Conservation (phyloP, 768 basidiomycete species). For the Suillus tomentosus region DNA sequence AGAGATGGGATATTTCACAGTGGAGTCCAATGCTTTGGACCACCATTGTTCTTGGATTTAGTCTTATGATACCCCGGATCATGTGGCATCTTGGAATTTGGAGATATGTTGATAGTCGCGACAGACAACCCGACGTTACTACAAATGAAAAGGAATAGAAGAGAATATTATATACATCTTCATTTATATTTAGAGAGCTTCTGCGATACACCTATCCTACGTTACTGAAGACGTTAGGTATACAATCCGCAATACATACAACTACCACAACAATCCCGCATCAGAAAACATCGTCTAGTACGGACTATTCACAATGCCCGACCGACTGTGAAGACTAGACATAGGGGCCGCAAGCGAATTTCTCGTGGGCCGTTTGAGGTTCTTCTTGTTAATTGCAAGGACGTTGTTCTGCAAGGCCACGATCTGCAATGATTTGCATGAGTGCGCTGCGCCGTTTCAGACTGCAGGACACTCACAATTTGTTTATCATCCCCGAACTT, state of each 20-base stretch:
- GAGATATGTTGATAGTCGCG: constrained; percentile 68
- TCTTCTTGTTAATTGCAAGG: constrained; percentile 91
- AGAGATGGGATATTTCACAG: constrained; percentile 56
- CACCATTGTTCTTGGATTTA: constrained; percentile 62
- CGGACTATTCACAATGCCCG: constrained; percentile 69
- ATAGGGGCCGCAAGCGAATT: constrained; percentile 61
- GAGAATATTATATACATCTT: constrained; percentile 23
- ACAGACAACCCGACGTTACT: constrained; percentile 34
- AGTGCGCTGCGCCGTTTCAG: background rate
- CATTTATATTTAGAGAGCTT: constrained; percentile 19
- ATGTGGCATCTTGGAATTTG: constrained; percentile 78
- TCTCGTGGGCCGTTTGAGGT: constrained; percentile 79
- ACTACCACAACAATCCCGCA: constrained; percentile 4
- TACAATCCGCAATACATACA: constrained; percentile 20
- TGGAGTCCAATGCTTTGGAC: constrained; percentile 76
- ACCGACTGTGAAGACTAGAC: constrained; percentile 46
- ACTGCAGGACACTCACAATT: constrained; percentile 60
- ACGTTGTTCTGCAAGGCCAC: constrained; percentile 96
- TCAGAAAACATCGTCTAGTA: constrained; percentile 39
- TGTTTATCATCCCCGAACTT: constrained; percentile 96
- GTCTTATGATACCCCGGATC: constrained; percentile 66
- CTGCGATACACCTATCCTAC: constrained; percentile 9
- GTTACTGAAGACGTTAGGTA: constrained; percentile 18
- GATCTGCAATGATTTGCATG: constrained; percentile 55
- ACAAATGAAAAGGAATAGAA: constrained; percentile 1